Evolutionary conservation across 1,284 basidiomycete species (phyloP).

Genomic region (Trichosporon ovoides): DNA sequence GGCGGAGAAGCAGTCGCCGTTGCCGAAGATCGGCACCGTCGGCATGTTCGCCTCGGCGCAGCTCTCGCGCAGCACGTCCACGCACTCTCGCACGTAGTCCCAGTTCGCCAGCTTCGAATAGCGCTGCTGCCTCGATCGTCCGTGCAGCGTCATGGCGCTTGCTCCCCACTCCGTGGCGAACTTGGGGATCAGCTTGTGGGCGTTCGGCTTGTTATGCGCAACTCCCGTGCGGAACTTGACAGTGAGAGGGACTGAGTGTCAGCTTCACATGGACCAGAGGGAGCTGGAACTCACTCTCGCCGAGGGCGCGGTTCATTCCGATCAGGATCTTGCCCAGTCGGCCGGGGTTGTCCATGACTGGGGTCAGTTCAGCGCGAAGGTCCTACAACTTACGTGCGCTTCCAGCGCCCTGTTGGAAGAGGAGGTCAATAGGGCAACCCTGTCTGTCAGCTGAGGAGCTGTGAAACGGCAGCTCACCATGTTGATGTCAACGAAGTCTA

Average conservation of each 20-base stretch:
- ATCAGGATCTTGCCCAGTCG: conserved; percentile 80
- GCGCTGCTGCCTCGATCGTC: conserved; percentile 82
- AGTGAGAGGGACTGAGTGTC: conserved; percentile 68
- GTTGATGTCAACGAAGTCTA: conserved; percentile 93
- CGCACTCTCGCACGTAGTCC: conserved; percentile 83
- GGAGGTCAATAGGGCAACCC: conserved; percentile 94
- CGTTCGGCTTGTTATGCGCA: conserved; percentile 74
- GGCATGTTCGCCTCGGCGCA: conserved; percentile 70
- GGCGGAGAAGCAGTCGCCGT: conserved; percentile 88
- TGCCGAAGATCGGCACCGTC: conserved; percentile 87
- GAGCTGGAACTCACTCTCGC: conserved; percentile 60
- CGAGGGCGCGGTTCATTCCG: conserved; percentile 87
- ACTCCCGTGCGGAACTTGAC: conserved; percentile 91
- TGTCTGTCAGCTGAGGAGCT: conserved; percentile 48
- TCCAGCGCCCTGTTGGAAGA: conserved; percentile 86
- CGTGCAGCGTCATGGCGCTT: conserved; percentile 85
- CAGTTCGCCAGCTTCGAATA: conserved; percentile 82
- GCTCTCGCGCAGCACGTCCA: conserved; percentile 70
- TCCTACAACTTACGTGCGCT: conserved; percentile 58
- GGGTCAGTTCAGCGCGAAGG: conserved; percentile 15
- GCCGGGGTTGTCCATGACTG: conserved; percentile 74
- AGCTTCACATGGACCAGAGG: too few relatives aligned
- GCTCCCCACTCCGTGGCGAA: conserved; percentile 73
- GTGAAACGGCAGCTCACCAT: conserved; percentile 26
- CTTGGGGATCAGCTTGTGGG: conserved; percentile 86